Conservation (phyloP, 208 protist species). For the Plasmodiophora brassicae region DNA sequence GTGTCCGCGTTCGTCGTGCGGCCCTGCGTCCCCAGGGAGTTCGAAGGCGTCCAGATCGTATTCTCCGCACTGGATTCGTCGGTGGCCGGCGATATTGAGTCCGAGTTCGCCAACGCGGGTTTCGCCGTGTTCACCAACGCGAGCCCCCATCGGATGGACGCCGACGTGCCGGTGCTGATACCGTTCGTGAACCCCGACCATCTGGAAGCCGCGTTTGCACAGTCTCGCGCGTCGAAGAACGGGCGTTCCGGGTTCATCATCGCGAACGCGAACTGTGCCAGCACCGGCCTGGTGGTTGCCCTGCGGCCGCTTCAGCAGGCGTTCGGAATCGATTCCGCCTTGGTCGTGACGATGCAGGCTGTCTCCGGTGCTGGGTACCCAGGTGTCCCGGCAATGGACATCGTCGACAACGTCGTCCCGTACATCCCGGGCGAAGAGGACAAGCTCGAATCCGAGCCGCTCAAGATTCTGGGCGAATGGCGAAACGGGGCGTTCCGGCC, state of each 20-base stretch:
- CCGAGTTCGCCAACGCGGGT: neutral
- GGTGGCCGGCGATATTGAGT: slow-evolving; percentile 9
- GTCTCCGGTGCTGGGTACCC: slow-evolving; percentile 40
- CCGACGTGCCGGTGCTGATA: slow-evolving; percentile 57
- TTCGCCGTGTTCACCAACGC: slow-evolving; percentile 60
- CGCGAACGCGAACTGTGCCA: slow-evolving; percentile 57
- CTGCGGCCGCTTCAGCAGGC: slow-evolving; percentile 46
- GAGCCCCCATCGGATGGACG: slow-evolving; percentile 56
- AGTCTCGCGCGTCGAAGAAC: slow-evolving; percentile 33
- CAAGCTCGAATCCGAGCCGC: slow-evolving; percentile 54
- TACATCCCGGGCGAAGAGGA: slow-evolving; percentile 62
- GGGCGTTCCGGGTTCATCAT: slow-evolving; percentile 49
- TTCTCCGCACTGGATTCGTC: slow-evolving; percentile 28
- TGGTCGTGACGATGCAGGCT: slow-evolving; percentile 55
- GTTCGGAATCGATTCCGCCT: slow-evolving; percentile 50
- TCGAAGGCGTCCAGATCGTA: slow-evolving; percentile 13
- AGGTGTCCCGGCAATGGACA: slow-evolving; percentile 56
- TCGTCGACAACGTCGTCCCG: slow-evolving; percentile 65
- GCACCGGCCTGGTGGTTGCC: slow-evolving; percentile 40
- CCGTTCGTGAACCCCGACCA: slow-evolving; percentile 55
- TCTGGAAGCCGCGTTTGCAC: slow-evolving; percentile 44
- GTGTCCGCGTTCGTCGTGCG: neutral
- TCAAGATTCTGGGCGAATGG: slow-evolving; percentile 49
- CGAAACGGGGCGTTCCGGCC: neutral
- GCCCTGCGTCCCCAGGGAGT: neutral